Conservation (phyloP, 306 rosid genomes). For the Quercus dentata region DNA sequence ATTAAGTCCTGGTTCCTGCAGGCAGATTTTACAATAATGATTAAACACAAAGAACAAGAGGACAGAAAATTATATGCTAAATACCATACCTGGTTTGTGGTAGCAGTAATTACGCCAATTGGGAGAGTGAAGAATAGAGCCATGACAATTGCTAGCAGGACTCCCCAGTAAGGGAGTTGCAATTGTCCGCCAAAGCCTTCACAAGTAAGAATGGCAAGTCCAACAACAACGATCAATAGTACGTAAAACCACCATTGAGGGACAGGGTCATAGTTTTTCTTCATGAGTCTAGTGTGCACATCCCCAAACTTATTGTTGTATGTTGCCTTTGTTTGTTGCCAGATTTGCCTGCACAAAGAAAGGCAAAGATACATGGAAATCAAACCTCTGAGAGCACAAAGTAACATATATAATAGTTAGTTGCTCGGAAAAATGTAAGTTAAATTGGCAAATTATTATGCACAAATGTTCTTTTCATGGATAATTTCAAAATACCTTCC, state of each 20-base stretch:
- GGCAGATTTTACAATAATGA: not conserved
- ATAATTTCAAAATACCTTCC: conserved; percentile 49
- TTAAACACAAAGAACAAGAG: not conserved
- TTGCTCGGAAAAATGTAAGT: not conserved
- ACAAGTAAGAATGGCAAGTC: conserved; percentile 38
- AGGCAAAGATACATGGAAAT: not conserved
- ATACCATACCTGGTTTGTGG: conserved; percentile 57
- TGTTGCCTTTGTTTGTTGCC: conserved; percentile 25
- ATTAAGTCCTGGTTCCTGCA: conserved; percentile 65
- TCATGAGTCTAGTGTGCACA: conserved; percentile 71
- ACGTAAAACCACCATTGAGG: conserved; percentile 75
- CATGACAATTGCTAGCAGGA: conserved; percentile 46
- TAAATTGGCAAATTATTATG: not conserved
- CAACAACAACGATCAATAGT: conserved; percentile 34
- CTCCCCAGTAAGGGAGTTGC: conserved; percentile 89
- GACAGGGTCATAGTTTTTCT: conserved; percentile 68
- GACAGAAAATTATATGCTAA: not conserved
- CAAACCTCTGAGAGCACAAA: not conserved
- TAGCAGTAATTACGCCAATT: conserved; percentile 70
- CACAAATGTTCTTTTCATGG: not conserved
- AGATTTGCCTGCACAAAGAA: conserved; percentile 36
- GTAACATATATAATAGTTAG: not conserved
- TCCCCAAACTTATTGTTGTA: conserved; percentile 35
- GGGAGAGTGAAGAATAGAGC: conserved; percentile 75
- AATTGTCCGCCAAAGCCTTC: conserved; percentile 76